A percentile compares a stretch with the other conserved stretches of the same genome.
Conservation (phyloP, 2,329 filamentous ascomycete species). For the Dothistroma septosporum region DNA sequence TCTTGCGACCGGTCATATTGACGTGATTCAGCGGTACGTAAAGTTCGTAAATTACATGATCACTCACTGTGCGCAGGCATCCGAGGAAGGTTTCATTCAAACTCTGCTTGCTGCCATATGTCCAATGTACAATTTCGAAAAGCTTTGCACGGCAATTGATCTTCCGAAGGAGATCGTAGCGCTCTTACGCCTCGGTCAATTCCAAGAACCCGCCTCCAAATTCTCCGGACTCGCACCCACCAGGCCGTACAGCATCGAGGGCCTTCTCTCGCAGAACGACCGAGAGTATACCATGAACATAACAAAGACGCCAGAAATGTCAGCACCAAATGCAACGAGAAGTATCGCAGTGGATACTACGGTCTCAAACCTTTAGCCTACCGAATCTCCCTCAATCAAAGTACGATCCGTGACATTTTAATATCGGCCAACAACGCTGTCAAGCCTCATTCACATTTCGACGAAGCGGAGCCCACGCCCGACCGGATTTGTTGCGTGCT, state of each 20-base stretch:
- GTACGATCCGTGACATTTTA: background rate
- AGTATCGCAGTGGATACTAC: background rate
- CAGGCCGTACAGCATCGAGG: background rate
- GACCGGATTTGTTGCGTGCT: background rate
- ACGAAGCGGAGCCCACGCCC: background rate
- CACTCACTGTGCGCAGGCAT: slow-evolving; percentile 2
- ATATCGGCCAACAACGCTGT: background rate
- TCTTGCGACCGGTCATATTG: slow-evolving; percentile 22
- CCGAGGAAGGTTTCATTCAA: background rate
- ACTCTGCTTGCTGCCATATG: background rate
- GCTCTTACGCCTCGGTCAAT: background rate
- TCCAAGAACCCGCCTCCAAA: background rate
- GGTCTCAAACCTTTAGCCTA: background rate
- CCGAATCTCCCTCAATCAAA: background rate
- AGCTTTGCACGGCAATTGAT: background rate
- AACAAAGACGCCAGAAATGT: background rate
- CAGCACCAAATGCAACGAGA: background rate
- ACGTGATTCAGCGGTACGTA: slow-evolving; percentile 27
- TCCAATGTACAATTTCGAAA: background rate
- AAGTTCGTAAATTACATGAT: slow-evolving; percentile 10
- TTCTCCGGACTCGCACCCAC: background rate
- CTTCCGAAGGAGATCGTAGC: background rate
- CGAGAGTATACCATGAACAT: background rate
- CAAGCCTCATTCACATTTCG: background rate
- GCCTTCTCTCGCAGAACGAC: background rate